These are phyloP conservation scores for Penicillium olsonii DNA, from an alignment of 2,329 filamentous ascomycete species.

Conservation along the genomic window DNA sequence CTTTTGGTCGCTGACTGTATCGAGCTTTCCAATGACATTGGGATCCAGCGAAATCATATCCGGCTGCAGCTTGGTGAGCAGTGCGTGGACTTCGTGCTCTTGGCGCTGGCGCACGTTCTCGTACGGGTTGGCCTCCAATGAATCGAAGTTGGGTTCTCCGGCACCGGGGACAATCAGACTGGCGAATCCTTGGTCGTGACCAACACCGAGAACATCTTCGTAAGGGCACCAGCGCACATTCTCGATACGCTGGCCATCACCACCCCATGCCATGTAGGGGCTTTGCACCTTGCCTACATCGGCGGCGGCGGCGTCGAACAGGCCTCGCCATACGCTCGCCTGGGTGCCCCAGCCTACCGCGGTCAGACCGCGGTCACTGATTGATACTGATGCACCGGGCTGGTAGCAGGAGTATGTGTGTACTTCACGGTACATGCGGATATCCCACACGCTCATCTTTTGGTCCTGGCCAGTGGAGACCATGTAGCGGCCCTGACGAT, in stretches of 20 bases:
- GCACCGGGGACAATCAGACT: conserved; percentile 89
- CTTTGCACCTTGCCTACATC: conserved; percentile 79
- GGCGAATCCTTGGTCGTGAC: conserved; percentile 82
- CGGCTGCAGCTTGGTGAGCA: conserved; percentile 92
- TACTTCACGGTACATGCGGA: conserved; percentile 90
- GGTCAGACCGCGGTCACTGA: conserved; percentile 84
- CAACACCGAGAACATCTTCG: conserved; percentile 86
- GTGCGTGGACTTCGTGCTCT: conserved; percentile 82
- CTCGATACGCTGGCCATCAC: conserved; percentile 78
- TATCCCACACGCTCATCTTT: conserved; percentile 94
- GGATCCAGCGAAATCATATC: conserved; percentile 97
- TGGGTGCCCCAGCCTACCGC: conserved; percentile 91
- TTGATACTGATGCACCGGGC: conserved; percentile 79
- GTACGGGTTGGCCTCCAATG: conserved; percentile 91
- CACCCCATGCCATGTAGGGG: conserved; percentile 92
- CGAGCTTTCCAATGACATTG: conserved; percentile 85
- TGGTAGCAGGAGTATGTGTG: conserved; percentile 83
- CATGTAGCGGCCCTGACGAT: conserved; percentile 93
- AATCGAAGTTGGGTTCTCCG: conserved; percentile 96
- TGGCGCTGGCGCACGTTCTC: conserved; percentile 90
- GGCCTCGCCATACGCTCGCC: conserved; percentile 84
- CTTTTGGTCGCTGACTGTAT: conserved; percentile 77
- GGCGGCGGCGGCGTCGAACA: conserved; percentile 72
- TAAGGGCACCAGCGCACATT: conserved; percentile 89
- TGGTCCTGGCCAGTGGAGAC: conserved; percentile 86